Conservation (phyloP, 225 moss, liverwort and hornwort genomes). For the Climacium dendroides region DNA sequence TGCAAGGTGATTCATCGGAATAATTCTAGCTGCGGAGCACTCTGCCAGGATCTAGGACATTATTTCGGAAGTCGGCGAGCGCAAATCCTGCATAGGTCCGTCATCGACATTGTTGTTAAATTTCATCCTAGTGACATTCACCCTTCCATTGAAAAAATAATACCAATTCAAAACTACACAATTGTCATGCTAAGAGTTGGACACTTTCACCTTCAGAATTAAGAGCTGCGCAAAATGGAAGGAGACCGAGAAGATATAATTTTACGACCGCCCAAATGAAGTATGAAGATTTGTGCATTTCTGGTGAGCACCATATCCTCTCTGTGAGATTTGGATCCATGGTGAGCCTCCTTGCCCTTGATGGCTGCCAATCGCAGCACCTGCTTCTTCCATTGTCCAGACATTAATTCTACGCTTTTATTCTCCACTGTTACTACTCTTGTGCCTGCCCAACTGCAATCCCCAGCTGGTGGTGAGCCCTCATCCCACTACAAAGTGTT, state of each 20-base stretch:
- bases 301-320: background rate
- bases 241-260: background rate
- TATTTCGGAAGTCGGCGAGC: constrained; percentile 11
- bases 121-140: background rate
- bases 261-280: background rate
- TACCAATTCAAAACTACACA: background rate
- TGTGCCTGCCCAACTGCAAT: background rate
- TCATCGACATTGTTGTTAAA: background rate
- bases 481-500: background rate
- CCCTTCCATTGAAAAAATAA: background rate
- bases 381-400: background rate
- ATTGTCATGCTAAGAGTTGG: background rate
- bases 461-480: background rate
- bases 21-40: constrained; percentile 23
- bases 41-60: constrained; percentile 8
- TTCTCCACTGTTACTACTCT: background rate
- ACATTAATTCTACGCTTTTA: background rate
- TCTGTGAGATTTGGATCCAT: constrained; percentile 3
- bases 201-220: constrained; percentile 19
- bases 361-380: background rate
- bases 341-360: background rate
- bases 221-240: constrained; percentile 1
- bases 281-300: background rate
- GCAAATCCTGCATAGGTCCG: constrained; percentile 19
- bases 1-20: constrained; percentile 27